phyloP scores from a whole-genome alignment of 345 rosid genomes.

The Aegle marmelos region DNA sequence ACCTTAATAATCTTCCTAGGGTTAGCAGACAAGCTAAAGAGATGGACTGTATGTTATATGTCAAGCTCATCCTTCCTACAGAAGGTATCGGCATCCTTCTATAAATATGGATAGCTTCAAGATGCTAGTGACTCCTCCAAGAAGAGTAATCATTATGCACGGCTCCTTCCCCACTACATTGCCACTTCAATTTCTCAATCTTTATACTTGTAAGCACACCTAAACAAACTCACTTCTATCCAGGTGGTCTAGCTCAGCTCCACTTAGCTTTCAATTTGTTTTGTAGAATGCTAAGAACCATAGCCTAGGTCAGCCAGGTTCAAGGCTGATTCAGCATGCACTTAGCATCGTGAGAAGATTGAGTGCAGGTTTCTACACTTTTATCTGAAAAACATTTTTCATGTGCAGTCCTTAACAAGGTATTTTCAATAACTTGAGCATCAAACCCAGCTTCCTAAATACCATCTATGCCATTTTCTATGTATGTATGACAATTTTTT shows the following conservation, averaged over 20 bases:
- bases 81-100: not conserved
- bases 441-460: not conserved
- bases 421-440: not conserved
- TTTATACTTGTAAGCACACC: not conserved
- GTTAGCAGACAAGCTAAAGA: not conserved
- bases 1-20: not conserved
- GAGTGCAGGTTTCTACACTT: not conserved
- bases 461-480: not conserved
- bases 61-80: not conserved
- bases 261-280: not conserved
- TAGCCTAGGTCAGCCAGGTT: not conserved
- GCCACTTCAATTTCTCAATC: not conserved
- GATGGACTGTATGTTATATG: not conserved
- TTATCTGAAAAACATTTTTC: not conserved
- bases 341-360: not conserved
- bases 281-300: not conserved
- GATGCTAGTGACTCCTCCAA: not conserved
- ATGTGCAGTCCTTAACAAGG: not conserved
- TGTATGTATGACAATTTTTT: not conserved
- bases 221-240: not conserved
- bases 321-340: not conserved
- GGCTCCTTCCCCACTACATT: not conserved
- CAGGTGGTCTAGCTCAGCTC: not conserved
- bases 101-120: not conserved
- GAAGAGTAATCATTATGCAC: not conserved